Base-by-base conservation (phyloP, 2,329 filamentous ascomycete genomes). In the Ambrosiella cleistominuta region DNA sequence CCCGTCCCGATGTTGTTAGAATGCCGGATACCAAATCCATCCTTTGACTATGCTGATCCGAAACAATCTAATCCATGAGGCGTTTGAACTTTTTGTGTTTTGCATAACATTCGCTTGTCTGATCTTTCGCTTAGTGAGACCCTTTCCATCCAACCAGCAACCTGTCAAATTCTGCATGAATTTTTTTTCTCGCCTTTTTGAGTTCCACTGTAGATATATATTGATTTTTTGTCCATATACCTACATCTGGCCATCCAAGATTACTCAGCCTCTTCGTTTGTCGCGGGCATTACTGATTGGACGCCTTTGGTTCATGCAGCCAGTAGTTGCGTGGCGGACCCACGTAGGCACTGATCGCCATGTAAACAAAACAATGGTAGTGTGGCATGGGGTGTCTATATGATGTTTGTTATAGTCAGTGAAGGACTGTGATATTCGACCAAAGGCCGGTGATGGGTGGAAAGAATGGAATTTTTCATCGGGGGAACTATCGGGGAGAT, bases 321-420 rank as follows among this genome's bases (percentile, higher is more conserved):
- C 12, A 11, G 47, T 8, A 3, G 11, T 19, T 13, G 17, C 27
- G 47, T 51, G 52, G 52, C 38, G 9, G 15, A 54, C 40, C 15
- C 52, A 54, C 17, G 38, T 54, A 38, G 37, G 52, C 52, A 54
- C 38, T 42, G 52, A 54, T 54, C 52, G 8, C 52, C 52, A 36
- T 44, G 52, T 54, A 42, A 54, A 54, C 52, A 38, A 54, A 54
- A 54, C 52, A 54, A 54, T 11, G 13, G 38, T 27, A 19, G 37
- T 19, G 15, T 15, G 52, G 27, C 37, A 17, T 37, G 52, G 52
- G 38, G n/a, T 12, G 3, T 7, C 47, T 51, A 47, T 47, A 47
- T 13, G 27, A 27, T 27, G 27, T 27, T 27, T 27, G 27, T 27
- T 27, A 27, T 27, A 27, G 27, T 5, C 27, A 27, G 27, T 27